Evolutionary conservation across 2,329 filamentous ascomycete genomes (phyloP), one percentile per base, ranked within the genome.

Genomic region (Dryadomyces quercivorus): DNA sequence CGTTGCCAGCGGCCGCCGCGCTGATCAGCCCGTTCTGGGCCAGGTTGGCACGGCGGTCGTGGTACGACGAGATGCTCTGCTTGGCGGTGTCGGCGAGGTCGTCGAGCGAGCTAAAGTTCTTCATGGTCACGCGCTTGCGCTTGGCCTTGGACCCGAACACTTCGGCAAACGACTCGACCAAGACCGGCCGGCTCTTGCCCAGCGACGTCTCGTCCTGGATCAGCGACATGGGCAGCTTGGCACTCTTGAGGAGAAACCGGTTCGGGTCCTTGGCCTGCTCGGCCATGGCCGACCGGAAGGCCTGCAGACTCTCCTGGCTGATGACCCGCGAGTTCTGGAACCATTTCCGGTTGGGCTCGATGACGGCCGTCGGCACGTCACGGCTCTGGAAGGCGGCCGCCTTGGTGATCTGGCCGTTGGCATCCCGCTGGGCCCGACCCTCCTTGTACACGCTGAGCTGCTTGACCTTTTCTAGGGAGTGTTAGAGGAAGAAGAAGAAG

Each of bases 341-440:
- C 93, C 93, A 98, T 72, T 94, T 94, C 64, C 93, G 80, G 72
- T 97, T 94, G 51, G 93, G 93, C 74, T 97, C 92, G 65, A 97
- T 87, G 61, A 91, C 81, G 61, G 92, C 93, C 57, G 78, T 81
- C 49, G 92, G 91, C 21, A 84, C 72, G 40, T 95, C 90, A 65
- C 82, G 78, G 57, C 85, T 90, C 72, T 97, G 67, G 59, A 53
- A 67, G 3, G 57, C 60, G 22, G 63, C 66, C 40, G 64, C 65
- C 70, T 93, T 84, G 54, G 85, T 86, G 66, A 98, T 86, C 63
- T 92, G 83, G 64, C 93, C 93, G 13, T 79, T 73, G 50, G 87
- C 84, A 66, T 97, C 94, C 60, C 88, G 81, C 69, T 86, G 81
- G 12, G 88, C 81, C 66, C 86, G 88, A 61, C 88, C 88, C 65